Percentiles rank a stretch among this genome's conserved stretches.
These are phyloP conservation scores for Dryadomyces quercus-mongolicae DNA, from an alignment of 2,329 filamentous ascomycete species.

Conservation along the genomic window DNA sequence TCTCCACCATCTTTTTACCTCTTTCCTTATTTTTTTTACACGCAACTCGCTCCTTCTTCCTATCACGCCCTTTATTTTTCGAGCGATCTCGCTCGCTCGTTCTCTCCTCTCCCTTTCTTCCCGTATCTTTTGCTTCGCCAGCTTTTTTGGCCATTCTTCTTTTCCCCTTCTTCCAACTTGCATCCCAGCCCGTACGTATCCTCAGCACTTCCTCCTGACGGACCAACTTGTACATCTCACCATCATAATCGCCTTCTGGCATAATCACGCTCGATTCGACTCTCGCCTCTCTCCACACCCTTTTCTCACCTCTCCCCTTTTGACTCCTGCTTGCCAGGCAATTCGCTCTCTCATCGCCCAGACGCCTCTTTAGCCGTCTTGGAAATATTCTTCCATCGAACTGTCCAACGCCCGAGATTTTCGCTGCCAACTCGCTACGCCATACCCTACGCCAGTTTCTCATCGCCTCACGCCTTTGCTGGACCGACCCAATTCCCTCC, in stretches of 20 bases:
- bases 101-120: neutral
- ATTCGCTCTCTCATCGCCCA: neutral
- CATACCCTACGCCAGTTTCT: neutral
- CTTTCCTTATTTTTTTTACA: slow-evolving; percentile 6
- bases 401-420: neutral
- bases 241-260: neutral
- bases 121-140: neutral
- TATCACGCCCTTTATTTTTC: neutral
- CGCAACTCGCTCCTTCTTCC: neutral
- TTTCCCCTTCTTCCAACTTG: neutral
- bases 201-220: neutral
- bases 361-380: neutral
- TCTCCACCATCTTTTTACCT: slow-evolving; percentile 5
- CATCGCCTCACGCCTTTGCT: neutral
- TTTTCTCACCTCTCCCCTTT: neutral
- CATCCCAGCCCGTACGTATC: neutral
- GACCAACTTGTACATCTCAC: neutral
- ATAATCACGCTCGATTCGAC: neutral
- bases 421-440: neutral
- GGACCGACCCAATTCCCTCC: neutral
- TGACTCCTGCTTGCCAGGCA: neutral
- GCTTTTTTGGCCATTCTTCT: neutral
- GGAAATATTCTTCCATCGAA: neutral
- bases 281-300: neutral
- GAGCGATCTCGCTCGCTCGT: neutral